Evolutionary conservation across 2,329 filamentous ascomycete genomes (phyloP).

Genomic region (Venturia oleaginea): DNA sequence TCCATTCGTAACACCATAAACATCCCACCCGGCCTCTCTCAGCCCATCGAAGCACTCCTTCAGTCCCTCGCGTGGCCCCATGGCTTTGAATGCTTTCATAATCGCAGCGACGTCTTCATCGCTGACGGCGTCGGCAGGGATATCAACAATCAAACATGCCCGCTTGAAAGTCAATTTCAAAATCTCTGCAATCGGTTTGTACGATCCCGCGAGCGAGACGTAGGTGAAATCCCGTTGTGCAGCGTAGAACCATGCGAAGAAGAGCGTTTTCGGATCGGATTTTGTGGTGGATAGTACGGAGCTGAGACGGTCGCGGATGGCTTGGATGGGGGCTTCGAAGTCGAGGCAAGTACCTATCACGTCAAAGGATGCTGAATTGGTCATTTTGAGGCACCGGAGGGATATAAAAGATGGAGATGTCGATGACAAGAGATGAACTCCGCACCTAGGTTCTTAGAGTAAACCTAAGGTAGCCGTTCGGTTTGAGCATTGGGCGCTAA

Average conservation of each 20-base stretch:
- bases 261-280: neutral
- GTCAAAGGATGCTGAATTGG: neutral
- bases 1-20: neutral
- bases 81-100: neutral
- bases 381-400: neutral
- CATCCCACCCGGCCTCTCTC: neutral
- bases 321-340: neutral
- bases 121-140: neutral
- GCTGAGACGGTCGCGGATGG: neutral
- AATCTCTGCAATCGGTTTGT: neutral
- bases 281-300: neutral
- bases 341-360: neutral
- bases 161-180: neutral
- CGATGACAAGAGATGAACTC: neutral
- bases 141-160: neutral
- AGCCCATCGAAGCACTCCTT: neutral
- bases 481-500: neutral
- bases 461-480: no score
- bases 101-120: neutral
- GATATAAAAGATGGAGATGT: conserved; percentile 22
- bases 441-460: neutral
- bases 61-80: neutral
- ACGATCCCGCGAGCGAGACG: neutral
- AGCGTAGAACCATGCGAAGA: neutral
- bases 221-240: neutral